Base-by-base conservation (phyloP, 305 asterid genomes). In the Fraxinus latifolia region DNA sequence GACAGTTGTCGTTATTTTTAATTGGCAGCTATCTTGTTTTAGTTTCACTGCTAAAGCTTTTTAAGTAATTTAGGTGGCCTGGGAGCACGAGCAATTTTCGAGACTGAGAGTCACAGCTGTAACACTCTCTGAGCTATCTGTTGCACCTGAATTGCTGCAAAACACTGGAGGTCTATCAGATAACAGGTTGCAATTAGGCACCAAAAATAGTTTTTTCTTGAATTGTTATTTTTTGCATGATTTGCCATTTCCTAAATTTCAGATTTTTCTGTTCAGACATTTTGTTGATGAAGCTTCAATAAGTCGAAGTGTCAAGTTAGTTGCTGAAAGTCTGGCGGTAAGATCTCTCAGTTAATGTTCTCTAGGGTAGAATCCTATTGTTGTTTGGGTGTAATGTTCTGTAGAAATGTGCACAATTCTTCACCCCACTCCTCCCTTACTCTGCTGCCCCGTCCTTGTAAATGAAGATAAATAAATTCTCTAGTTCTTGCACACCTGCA, bases 11-110 rank as follows among this genome's bases (percentile, higher is more conserved):
- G 2, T 70, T 15, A 21, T 15, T 70, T 15, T 31, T 32, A 70
- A 29, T 29, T 70, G 76, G 7, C 21, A 29, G 23, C 11, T 70
- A 15, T 25, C 74, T 67, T 67, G 19, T 80, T 79, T 79, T 76
- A 27, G 44, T 86, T 83, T 9, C 80, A 81, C 84, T 84, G 77
- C 88, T 88, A 65, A 89, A 77, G 81, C 84, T 91, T 36, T 84
- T 87, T 77, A 79, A 79, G 42, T 79, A 79, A 77, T 90, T 79
- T 91, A 95, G 99, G 97, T 95, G 82, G 97, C 99, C 32, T 95
- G 99, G 99, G 99, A 95, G 93, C 99, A 95, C 42, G 99, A 95
- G 80, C 99, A 95, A 79, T 95, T 95, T 83, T 95, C 99, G 21
- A 93, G 94, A 89, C 83, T 88, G 85, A 89, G 98, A 87, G 93